Conservation (phyloP, 2,329 filamentous ascomycete species). For the Dothistroma septosporum region DNA sequence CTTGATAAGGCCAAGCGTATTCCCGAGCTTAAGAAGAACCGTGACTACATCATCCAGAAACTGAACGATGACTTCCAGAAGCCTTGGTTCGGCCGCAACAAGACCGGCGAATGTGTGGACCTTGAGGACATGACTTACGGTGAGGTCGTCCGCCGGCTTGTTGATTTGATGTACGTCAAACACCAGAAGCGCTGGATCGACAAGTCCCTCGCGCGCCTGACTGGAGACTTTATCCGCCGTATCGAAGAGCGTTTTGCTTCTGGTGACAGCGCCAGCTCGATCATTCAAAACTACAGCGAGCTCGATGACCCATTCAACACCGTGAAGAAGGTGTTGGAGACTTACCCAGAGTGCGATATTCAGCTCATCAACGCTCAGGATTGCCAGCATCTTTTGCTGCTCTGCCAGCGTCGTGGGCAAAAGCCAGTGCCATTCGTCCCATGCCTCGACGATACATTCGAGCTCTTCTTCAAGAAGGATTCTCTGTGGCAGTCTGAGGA, state of each 20-base stretch:
- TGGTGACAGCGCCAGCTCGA: constrained; percentile 65
- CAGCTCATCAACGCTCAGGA: constrained; percentile 98
- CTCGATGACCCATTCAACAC: constrained; percentile 75
- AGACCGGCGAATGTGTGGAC: constrained; percentile 73
- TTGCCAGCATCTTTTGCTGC: constrained; percentile 90
- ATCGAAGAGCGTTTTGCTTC: constrained; percentile 92
- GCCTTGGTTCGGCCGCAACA: constrained; percentile 90
- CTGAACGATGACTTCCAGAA: constrained; percentile 96
- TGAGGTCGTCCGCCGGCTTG: constrained; percentile 80
- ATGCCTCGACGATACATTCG: constrained; percentile 91
- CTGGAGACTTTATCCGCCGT: constrained; percentile 92
- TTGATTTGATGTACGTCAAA: constrained; percentile 86
- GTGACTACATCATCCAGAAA: constrained; percentile 89
- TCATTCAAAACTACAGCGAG: constrained; percentile 86
- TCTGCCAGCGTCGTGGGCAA: constrained; percentile 87
- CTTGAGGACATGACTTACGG: constrained; percentile 94
- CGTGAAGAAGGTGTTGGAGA: constrained; percentile 71
- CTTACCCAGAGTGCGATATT: constrained; percentile 79
- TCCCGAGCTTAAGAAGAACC: constrained; percentile 79
- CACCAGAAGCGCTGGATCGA: constrained; percentile 92
- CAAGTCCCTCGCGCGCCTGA: constrained; percentile 72
- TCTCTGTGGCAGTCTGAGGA: constrained; percentile 99
- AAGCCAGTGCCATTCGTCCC: constrained; percentile 97
- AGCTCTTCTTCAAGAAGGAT: constrained; percentile 99
- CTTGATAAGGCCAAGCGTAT: constrained; percentile 92